These are phyloP conservation scores for Gastrolobium bilobum DNA, from an alignment of 306 rosid species.

Conservation along the genomic window DNA sequence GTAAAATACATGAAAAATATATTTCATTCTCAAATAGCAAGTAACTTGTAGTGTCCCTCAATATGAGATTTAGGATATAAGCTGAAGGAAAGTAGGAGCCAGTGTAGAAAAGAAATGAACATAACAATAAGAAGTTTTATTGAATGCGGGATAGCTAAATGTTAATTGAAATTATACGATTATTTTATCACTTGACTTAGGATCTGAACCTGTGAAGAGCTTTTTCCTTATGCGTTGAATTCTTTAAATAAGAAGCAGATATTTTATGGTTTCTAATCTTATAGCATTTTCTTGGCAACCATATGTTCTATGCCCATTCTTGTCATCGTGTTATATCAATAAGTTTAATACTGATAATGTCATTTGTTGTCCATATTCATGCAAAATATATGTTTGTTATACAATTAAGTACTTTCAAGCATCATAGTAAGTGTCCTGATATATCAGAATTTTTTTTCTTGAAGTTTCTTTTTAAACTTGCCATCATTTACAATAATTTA, in stretches of 20 bases:
- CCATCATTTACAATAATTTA: slow-evolving; percentile 4
- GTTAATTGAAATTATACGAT: neutral
- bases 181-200: neutral
- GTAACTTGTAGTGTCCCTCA: neutral
- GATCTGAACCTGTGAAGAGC: neutral
- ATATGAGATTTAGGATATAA: slow-evolving; percentile 21
- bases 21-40: too few species aligned
- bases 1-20: too few species aligned
- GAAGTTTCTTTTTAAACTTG: slow-evolving; percentile 21
- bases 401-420: slow-evolving; percentile 12
- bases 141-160: slow-evolving; percentile 5
- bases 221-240: slow-evolving; percentile 31
- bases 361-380: slow-evolving; percentile 31
- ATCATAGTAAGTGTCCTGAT: neutral
- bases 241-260: slow-evolving; percentile 7
- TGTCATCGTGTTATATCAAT: slow-evolving; percentile 9
- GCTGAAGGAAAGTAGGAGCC: slow-evolving; percentile 7
- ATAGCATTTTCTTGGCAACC: slow-evolving; percentile 20
- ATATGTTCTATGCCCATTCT: slow-evolving; percentile 7
- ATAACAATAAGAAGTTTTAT: neutral
- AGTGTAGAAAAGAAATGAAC: slow-evolving; percentile 8
- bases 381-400: slow-evolving; percentile 12
- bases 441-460: slow-evolving; percentile 8
- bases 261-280: slow-evolving; percentile 35
- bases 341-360: neutral